Percentiles rank a stretch among this genome's conserved stretches.
Conservation (phyloP, 2,329 filamentous ascomycete species). For the Calonectria honghensis region DNA sequence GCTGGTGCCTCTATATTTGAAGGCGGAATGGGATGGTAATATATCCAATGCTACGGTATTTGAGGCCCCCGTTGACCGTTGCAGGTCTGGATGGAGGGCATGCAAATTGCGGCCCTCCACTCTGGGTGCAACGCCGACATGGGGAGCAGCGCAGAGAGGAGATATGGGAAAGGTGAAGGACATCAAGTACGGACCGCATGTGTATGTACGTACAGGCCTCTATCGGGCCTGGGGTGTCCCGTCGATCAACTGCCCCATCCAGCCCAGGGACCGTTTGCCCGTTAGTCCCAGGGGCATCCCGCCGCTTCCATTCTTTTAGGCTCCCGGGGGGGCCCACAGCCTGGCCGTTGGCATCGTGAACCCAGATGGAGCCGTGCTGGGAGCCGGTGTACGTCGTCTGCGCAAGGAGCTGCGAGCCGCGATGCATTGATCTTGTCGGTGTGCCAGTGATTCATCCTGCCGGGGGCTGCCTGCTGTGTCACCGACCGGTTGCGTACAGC, state of each 20-base stretch:
- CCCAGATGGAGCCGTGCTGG: background rate
- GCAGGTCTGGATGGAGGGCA: conserved; percentile 24
- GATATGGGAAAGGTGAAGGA: conserved; percentile 7
- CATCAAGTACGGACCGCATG: conserved; percentile 28
- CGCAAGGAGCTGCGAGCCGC: background rate
- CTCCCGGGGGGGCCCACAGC: conserved; percentile 19
- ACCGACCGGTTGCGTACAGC: background rate
- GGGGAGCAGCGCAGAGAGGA: conserved; percentile 6
- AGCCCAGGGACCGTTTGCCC: conserved; percentile 35
- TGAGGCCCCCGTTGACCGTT: conserved; percentile 12
- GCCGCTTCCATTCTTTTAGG: conserved; percentile 25
- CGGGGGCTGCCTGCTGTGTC: conserved; percentile 7
- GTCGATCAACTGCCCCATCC: conserved; percentile 45
- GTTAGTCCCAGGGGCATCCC: conserved; percentile 39
- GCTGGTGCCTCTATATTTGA: background rate
- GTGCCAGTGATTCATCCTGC: conserved; percentile 20
- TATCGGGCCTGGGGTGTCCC: conserved; percentile 20
- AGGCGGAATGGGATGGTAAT: background rate
- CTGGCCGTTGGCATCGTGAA: conserved; percentile 16
- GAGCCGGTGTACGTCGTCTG: background rate
- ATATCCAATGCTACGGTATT: conserved; percentile 28
- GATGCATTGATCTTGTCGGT: conserved; percentile 6
- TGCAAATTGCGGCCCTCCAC: conserved; percentile 46
- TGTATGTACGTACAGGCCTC: conserved; percentile 18
- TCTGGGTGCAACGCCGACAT: conserved; percentile 42